phyloP scores from a whole-genome alignment of 495 filamentous ascomycete species.

The Xanthoparmelia taractica region DNA sequence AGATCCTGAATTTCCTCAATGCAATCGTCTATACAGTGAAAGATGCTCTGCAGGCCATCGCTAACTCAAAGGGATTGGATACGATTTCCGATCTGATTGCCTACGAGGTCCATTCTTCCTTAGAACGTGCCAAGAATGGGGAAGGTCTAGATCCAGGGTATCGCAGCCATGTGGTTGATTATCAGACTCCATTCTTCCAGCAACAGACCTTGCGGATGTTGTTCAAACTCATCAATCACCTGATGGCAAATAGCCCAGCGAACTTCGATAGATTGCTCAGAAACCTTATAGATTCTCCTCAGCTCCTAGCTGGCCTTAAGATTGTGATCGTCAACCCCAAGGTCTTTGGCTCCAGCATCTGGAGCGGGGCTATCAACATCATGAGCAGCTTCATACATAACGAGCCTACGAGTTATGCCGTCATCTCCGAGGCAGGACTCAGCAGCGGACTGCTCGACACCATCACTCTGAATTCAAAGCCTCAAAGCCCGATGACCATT shows the following conservation, averaged over 20 bases:
- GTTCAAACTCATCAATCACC: conserved; percentile 91
- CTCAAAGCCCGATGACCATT: conserved; percentile 23
- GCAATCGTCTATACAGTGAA: conserved; percentile 72
- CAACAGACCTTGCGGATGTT: conserved; percentile 89
- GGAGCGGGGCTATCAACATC: conserved; percentile 85
- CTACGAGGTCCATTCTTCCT: conserved; percentile 66
- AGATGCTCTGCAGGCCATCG: conserved; percentile 71
- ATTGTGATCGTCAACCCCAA: conserved; percentile 70
- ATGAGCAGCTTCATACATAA: conserved; percentile 97
- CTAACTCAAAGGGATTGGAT: conserved; percentile 73
- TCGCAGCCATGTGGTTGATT: conserved; percentile 78
- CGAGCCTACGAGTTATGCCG: conserved; percentile 93
- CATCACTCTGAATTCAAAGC: conserved; percentile 54
- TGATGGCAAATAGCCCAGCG: conserved; percentile 78
- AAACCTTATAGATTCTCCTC: conserved; percentile 90
- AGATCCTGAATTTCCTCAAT: conserved; percentile 77
- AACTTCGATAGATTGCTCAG: conserved; percentile 82
- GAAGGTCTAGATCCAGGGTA: conserved; percentile 68
- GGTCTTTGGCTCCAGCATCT: conserved; percentile 82
- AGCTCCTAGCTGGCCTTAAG: conserved; percentile 66
- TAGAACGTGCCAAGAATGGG: conserved; percentile 53
- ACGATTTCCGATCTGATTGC: conserved; percentile 76
- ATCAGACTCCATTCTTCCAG: conserved; percentile 82
- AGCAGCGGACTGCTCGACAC: conserved; percentile 75
- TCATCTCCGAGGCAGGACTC: conserved; percentile 88